Percentiles rank a stretch among this genome's conserved stretches.
Evolutionary conservation across 352 stramenopile genomes (phyloP).

Genomic region (Phytophthora cryptogea): DNA sequence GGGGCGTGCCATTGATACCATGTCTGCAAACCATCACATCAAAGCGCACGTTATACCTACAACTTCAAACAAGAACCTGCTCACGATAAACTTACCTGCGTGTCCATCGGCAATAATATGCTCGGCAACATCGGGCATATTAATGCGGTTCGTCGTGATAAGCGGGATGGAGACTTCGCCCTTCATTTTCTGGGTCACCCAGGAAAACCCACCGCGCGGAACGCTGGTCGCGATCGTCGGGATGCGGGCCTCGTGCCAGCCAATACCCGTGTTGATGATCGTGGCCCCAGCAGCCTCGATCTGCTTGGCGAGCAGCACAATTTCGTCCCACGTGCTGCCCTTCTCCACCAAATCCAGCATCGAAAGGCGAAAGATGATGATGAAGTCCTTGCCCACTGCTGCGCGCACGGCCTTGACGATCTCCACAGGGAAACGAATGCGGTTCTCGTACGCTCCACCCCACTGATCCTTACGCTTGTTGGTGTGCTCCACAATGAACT

Average conservation of each 20-base stretch:
- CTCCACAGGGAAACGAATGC: conserved; percentile 93
- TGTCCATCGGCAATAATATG: conserved; percentile 85
- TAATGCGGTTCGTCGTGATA: conserved; percentile 98
- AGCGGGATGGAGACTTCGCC: conserved; percentile 90
- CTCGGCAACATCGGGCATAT: conserved; percentile 93
- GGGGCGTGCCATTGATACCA: conserved; percentile 89
- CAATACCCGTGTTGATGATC: conserved; percentile 99
- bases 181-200: conserved; percentile 93
- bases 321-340: conserved; percentile 82
- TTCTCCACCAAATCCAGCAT: conserved; percentile 98
- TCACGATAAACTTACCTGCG: conserved; percentile 38
- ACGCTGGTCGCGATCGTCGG: conserved; percentile 97
- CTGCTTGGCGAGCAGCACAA: conserved; percentile 89
- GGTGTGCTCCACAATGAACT: conserved; percentile 96
- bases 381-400: conserved; percentile 94
- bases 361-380: conserved; percentile 97
- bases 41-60: not conserved
- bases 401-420: conserved; percentile 92
- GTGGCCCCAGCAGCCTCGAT: conserved; percentile 94
- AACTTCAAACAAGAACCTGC: not conserved
- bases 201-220: conserved; percentile 94
- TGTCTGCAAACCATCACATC: conserved; percentile 39
- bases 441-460: conserved; percentile 94
- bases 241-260: conserved; percentile 97
- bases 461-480: conserved; percentile 96